These are phyloP conservation scores for Teratosphaeria viscida DNA, from an alignment of 2,329 filamentous ascomycete genomes.

Conservation along the genomic window DNA sequence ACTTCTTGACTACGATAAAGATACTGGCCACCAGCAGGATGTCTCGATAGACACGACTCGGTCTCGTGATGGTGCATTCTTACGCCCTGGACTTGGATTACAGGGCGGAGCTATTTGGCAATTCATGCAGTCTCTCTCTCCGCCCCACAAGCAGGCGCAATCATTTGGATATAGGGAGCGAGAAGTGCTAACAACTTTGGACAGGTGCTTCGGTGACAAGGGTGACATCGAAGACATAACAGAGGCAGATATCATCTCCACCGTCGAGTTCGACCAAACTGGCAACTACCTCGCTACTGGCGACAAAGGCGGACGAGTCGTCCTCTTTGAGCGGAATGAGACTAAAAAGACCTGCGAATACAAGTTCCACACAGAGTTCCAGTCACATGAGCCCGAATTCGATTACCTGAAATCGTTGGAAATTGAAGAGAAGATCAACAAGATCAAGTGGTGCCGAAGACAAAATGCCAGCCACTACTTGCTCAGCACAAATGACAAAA, in stretches of 20 bases:
- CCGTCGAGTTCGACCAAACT: conserved; percentile 82
- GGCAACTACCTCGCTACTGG: conserved; percentile 85
- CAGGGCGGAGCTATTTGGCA: neutral
- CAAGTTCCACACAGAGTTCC: conserved; percentile 99
- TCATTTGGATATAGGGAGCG: neutral
- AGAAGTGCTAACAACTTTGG: neutral
- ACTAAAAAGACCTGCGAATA: conserved; percentile 99
- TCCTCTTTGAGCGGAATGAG: conserved; percentile 87
- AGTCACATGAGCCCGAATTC: conserved; percentile 98
- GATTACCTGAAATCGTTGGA: conserved; percentile 98
- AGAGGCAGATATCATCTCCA: conserved; percentile 90
- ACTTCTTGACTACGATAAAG: neutral
- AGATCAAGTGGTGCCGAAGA: conserved; percentile 98
- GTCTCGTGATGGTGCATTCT: neutral
- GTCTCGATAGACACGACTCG: neutral
- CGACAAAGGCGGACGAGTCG: conserved; percentile 77
- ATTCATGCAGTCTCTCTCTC: neutral
- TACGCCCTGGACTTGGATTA: neutral
- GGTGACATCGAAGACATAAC: conserved; percentile 98
- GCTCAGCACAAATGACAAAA: conserved; percentile 98
- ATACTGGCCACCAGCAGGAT: neutral
- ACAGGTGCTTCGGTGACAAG: conserved; percentile 97
- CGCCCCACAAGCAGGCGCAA: neutral
- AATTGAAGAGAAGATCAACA: conserved; percentile 99
- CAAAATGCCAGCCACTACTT: conserved; percentile 98